Evolutionary conservation across 2,329 filamentous ascomycete genomes (phyloP).

Genomic region (Ceratocystis papillata): DNA sequence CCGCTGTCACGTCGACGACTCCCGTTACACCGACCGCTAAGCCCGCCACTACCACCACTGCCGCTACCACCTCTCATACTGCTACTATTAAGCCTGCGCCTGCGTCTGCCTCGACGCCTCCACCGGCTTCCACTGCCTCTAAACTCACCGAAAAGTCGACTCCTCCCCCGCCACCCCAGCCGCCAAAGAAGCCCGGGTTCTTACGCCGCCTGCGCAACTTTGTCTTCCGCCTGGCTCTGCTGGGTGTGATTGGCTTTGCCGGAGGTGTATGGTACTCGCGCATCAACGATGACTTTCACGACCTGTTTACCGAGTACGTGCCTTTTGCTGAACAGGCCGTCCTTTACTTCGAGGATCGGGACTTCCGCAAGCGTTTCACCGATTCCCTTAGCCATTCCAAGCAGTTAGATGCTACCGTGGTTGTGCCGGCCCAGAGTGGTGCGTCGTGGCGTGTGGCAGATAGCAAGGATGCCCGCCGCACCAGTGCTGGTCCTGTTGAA

Average conservation of each 20-base stretch:
- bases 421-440: conserved; percentile 75
- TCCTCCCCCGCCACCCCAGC: conserved; percentile 31
- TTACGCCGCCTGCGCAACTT: conserved; percentile 65
- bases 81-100: conserved; percentile 16
- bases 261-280: conserved; percentile 89
- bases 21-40: conserved; percentile 27
- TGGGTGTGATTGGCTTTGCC: conserved; percentile 68
- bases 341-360: conserved; percentile 87
- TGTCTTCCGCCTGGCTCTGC: conserved; percentile 62
- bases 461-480: conserved; percentile 48
- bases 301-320: conserved; percentile 96
- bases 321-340: conserved; percentile 92
- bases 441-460: conserved; percentile 69
- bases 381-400: conserved; percentile 39
- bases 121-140: conserved; percentile 31
- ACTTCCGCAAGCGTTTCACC: conserved; percentile 78
- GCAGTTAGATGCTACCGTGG: conserved; percentile 60
- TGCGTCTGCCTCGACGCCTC: conserved; percentile 24
- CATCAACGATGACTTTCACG: conserved; percentile 94
- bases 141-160: conserved; percentile 3
- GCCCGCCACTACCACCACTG: conserved; percentile 5
- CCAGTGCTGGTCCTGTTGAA: conserved; percentile 42
- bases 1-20: conserved; percentile 28
- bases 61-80: not conserved
- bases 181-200: conserved; percentile 51